Evolutionary conservation across 305 asterid species (phyloP).

Genomic region (Salvia sclarea): DNA sequence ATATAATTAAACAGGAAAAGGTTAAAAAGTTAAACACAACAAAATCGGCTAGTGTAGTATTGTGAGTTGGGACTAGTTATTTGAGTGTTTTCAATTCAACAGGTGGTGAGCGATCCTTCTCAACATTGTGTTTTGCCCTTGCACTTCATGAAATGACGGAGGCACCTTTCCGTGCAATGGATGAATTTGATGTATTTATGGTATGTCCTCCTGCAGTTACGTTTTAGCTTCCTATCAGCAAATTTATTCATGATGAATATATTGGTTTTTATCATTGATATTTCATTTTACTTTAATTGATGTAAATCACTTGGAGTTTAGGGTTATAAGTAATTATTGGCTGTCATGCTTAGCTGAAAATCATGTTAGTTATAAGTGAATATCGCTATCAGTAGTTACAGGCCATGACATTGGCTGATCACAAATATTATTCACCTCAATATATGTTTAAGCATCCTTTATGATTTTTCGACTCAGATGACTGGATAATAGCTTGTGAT

Average conservation of each 20-base stretch:
- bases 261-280: neutral
- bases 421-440: too few relatives aligned
- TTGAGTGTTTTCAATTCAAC: slow-evolving; percentile 36
- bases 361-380: too few relatives aligned
- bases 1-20: neutral
- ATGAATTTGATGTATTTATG: slow-evolving; percentile 97
- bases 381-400: too few relatives aligned
- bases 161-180: slow-evolving; percentile 99
- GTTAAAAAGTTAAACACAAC: neutral
- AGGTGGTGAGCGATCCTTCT: slow-evolving; percentile 98
- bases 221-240: neutral
- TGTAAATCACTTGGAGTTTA: neutral
- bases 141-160: slow-evolving; percentile 99
- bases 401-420: too few relatives aligned
- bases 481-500: too few relatives aligned
- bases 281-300: neutral
- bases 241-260: neutral
- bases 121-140: slow-evolving; percentile 92
- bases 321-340: too few relatives aligned
- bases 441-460: too few relatives aligned
- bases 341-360: too few relatives aligned
- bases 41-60: neutral
- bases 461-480: too few relatives aligned
- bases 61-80: slow-evolving; percentile 6
- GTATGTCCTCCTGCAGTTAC: slow-evolving; percentile 41